Evolutionary conservation across 257 asterid genomes (phyloP).

Genomic region (Lycium ferocissimum): DNA sequence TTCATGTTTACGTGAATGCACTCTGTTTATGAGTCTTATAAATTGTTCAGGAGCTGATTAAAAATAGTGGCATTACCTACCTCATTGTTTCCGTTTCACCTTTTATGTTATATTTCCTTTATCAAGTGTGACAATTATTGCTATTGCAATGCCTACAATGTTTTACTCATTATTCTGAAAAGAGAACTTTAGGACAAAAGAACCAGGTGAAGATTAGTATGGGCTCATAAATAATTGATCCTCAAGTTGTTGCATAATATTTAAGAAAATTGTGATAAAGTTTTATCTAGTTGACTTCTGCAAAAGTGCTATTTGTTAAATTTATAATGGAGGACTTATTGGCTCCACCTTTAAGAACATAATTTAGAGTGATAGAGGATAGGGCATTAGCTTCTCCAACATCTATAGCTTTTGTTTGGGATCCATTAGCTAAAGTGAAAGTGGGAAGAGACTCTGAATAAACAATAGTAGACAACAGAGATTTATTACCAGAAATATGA

Average conservation of each 20-base stretch:
- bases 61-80: conserved; percentile 15
- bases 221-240: conserved; percentile 4
- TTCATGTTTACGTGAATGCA: neutral
- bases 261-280: conserved; percentile 15
- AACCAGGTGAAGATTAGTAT: neutral
- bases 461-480: too few species aligned
- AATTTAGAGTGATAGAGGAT: too few species aligned
- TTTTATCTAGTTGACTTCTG: neutral
- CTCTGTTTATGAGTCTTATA: conserved; percentile 13
- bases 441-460: too few species aligned
- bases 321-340: conserved; percentile 7
- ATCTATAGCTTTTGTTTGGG: too few species aligned
- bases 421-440: too few species aligned
- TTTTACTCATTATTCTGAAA: conserved; percentile 9
- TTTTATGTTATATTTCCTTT: conserved; percentile 9
- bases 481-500: too few species aligned
- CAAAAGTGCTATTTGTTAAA: neutral
- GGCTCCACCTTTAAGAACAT: neutral
- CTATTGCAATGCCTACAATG: neutral
- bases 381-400: too few species aligned
- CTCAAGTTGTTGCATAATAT: neutral
- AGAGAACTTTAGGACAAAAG: neutral
- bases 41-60: neutral
- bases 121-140: neutral
- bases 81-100: neutral